phyloP scores from a whole-genome alignment of 1,284 basidiomycete species.

The Clitocybe nebularis region DNA sequence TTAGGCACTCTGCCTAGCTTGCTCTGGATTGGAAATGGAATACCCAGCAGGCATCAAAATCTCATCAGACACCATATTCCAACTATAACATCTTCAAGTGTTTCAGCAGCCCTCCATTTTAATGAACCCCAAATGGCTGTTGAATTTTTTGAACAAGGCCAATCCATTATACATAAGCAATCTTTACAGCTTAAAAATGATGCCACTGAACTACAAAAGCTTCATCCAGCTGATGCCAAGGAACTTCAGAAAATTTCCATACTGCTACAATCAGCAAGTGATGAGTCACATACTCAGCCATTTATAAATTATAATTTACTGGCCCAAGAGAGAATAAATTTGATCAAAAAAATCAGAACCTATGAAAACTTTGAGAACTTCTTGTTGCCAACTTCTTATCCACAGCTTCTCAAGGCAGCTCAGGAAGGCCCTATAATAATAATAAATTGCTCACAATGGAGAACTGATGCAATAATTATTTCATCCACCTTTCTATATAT shows the following conservation, averaged over 20 bases:
- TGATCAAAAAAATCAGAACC: slow-evolving; percentile 15
- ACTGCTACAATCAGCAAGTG: not conserved
- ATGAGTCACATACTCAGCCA: not conserved
- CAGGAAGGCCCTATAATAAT: slow-evolving; percentile 16
- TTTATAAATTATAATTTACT: slow-evolving; percentile 1
- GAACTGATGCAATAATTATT: slow-evolving; percentile 18
- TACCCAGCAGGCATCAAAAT: slow-evolving; percentile 1
- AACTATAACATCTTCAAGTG: not conserved
- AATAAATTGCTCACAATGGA: slow-evolving; percentile 11
- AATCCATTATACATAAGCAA: slow-evolving; percentile 7
- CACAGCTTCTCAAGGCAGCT: slow-evolving; percentile 11
- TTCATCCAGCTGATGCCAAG: slow-evolving; percentile 1
- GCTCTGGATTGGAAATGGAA: slow-evolving; percentile 7
- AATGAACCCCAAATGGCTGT: slow-evolving; percentile 1
- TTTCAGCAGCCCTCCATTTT: slow-evolving; percentile 3
- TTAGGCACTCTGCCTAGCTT: slow-evolving; percentile 1
- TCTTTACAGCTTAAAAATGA: slow-evolving; percentile 7
- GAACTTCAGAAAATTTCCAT: slow-evolving; percentile 2
- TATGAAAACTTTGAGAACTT: slow-evolving; percentile 15
- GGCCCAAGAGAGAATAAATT: slow-evolving; percentile 8
- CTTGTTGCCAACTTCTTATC: slow-evolving; percentile 14
- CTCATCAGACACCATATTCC: slow-evolving; percentile 4
- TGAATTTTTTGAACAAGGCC: slow-evolving; percentile 10
- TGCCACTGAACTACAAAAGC: not conserved
- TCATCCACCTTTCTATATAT: slow-evolving; percentile 7